Percentiles rank a stretch among this genome's conserved stretches.
Conservation (phyloP, 164 flowering plant genomes). For the Chimonanthus salicifolius region DNA sequence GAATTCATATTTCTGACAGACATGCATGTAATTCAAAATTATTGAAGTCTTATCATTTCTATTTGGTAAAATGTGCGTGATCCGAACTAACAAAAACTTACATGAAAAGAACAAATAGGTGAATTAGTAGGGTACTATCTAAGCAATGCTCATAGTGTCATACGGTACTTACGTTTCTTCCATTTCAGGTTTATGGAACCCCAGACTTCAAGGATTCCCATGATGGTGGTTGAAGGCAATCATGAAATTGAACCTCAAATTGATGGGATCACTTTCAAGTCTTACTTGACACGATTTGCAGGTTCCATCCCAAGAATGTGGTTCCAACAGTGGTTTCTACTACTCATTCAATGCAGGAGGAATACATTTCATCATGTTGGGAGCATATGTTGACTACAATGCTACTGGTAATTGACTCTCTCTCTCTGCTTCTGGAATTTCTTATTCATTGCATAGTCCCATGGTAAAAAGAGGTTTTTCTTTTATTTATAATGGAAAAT, state of each 20-base stretch:
- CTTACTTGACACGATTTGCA: conserved; percentile 66
- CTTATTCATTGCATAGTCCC: too few species aligned
- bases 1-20: too few species aligned
- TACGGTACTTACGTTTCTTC: neutral
- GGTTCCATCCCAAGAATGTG: conserved; percentile 71
- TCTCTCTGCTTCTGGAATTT: neutral
- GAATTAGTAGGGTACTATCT: too few species aligned
- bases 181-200: conserved; percentile 79
- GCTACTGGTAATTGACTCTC: conserved; percentile 40
- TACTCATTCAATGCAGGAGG: conserved; percentile 93
- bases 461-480: neutral
- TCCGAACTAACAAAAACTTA: too few species aligned
- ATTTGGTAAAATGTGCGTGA: too few species aligned
- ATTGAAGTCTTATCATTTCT: too few species aligned
- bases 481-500: neutral
- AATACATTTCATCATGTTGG: conserved; percentile 79
- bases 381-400: conserved; percentile 82
- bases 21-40: too few species aligned
- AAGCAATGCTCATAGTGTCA: too few species aligned
- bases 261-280: conserved; percentile 53
- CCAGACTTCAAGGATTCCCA: conserved; percentile 66
- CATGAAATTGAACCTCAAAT: conserved; percentile 94
- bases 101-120: too few species aligned
- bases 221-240: conserved; percentile 94
- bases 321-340: conserved; percentile 64